Conservation (phyloP, 257 asterid species). For the Paraleonurus japonicus region DNA sequence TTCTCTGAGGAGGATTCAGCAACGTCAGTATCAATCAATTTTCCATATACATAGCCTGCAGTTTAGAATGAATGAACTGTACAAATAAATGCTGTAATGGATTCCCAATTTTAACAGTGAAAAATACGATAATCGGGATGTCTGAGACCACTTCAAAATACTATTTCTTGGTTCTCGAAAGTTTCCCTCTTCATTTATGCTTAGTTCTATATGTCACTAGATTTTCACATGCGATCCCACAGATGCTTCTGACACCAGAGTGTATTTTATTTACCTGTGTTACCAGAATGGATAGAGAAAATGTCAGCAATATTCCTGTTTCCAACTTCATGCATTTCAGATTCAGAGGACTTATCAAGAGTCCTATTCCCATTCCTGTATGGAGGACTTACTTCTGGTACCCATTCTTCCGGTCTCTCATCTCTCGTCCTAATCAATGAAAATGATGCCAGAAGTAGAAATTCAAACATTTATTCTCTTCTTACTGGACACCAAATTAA, state of each 20-base stretch:
- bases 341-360: conserved; percentile 34
- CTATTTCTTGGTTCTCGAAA: too few species aligned
- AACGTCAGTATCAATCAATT: conserved; percentile 40
- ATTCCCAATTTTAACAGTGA: background rate
- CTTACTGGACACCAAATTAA: background rate
- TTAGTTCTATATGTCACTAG: background rate
- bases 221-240: background rate
- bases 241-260: background rate
- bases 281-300: conserved; percentile 58
- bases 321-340: conserved; percentile 37
- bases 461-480: background rate
- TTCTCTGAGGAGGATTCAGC: conserved; percentile 40
- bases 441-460: conserved; percentile 15
- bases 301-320: conserved; percentile 45
- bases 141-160: background rate
- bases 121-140: background rate
- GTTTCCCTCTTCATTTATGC: background rate
- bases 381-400: conserved; percentile 56
- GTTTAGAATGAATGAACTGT: conserved; percentile 9
- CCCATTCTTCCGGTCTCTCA: conserved; percentile 97
- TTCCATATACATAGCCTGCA: conserved; percentile 43
- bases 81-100: conserved; percentile 12
- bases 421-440: conserved; percentile 51
- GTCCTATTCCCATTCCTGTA: conserved; percentile 22
- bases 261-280: conserved; percentile 30